Evolutionary conservation across 306 rosid species (phyloP).

Genomic region (Astragalus glycyphyllos): DNA sequence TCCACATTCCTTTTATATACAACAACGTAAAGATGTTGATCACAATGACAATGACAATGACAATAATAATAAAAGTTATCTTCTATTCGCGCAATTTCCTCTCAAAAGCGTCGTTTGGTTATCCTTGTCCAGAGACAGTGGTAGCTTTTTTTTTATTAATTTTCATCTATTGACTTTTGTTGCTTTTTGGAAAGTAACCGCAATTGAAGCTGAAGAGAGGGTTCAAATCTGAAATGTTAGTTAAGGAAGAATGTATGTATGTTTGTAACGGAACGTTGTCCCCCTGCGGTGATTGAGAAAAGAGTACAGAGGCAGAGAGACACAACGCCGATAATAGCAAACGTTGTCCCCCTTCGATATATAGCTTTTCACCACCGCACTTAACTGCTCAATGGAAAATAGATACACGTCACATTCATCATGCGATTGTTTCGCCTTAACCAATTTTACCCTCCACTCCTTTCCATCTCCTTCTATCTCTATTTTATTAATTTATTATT

Average conservation of each 20-base stretch:
- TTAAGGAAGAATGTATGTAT: neutral
- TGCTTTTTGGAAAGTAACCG: neutral
- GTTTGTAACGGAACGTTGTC: slow-evolving; percentile 6
- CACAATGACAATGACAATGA: neutral
- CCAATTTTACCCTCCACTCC: slow-evolving; percentile 35
- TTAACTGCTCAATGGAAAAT: slow-evolving; percentile 23
- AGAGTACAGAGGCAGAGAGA: neutral
- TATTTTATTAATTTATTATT: too few relatives aligned
- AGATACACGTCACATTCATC: slow-evolving; percentile 11
- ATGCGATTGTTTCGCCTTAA: neutral
- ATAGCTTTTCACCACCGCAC: slow-evolving; percentile 30
- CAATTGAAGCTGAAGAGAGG: neutral
- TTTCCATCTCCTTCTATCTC: neutral
- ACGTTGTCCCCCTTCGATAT: slow-evolving; percentile 8
- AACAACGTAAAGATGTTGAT: neutral
- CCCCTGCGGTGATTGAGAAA: slow-evolving; percentile 6
- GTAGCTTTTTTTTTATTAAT: neutral
- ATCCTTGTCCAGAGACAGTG: neutral
- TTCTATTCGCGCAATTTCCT: neutral
- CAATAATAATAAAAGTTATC: neutral
- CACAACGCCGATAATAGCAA: slow-evolving; percentile 26
- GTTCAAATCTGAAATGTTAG: neutral
- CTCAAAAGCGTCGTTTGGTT: neutral
- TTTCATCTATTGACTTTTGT: neutral
- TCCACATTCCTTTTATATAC: slow-evolving; percentile 22